Evolutionary conservation across 176 grass and related monocot genomes (phyloP), one percentile per base, ranked within the genome.

Genomic region (Aegilops speltoides): DNA sequence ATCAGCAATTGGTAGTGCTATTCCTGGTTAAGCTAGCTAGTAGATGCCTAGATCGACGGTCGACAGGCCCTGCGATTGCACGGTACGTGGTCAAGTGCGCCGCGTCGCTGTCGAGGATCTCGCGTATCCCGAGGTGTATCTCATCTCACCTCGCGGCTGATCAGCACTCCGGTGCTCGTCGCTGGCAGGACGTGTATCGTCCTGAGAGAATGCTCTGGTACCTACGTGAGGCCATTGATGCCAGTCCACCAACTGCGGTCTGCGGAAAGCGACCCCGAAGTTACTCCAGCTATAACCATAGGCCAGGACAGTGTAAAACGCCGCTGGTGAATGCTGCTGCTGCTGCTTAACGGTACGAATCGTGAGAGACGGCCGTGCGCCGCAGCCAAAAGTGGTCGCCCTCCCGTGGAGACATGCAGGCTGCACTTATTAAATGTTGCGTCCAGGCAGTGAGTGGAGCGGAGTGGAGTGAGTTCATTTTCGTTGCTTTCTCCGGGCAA

Each of bases 111-210:
- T 70, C 70, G 46, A 86, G 77, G 77, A 86, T 86, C 78, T 77
- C 83, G 76, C 89, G 81, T 46, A 80, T 76, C 81, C 71, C 85
- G 85, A 91, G 80, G 85, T 8, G 60, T 76, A 80, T 91, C 54
- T 22, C 50, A 2, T 7, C 50, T 54, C 48, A 16, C 46, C 89
- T 84, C 25, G 7, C 45, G 19, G 57, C 31, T 41, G 79, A 67
- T 37, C 60, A 68, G 40, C 23, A 7, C 41, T 19, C 25, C 45
- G 7, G n/a, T 3, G 48, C 46, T 37, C 74, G 5, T 52, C 2
- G 16, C 15, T 52, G 48, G 48, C 16, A 0, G 50, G 5, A 5
- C 48, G 6, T 5, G 15, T 5, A 50, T 50, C 43, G 11, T 45
- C 43, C 43, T 45, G 13, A 5, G 45, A 48, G 45, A 48, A 48